These are phyloP conservation scores for Ephemerocybe angulata DNA, from an alignment of 768 basidiomycete species.

Conservation along the genomic window DNA sequence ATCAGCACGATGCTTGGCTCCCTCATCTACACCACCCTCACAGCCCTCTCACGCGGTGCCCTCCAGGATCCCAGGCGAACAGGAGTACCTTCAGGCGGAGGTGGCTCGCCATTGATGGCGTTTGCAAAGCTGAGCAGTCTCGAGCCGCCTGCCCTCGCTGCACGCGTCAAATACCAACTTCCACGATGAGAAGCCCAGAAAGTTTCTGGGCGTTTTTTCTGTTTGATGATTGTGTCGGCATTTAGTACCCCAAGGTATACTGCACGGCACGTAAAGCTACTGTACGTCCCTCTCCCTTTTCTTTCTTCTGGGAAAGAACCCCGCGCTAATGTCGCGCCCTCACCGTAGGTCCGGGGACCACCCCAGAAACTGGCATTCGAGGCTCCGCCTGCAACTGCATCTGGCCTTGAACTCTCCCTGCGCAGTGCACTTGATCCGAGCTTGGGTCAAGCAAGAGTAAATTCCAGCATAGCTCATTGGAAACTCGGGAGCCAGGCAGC, in stretches of 20 bases:
- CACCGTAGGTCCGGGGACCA: slow-evolving; percentile 70
- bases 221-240: slow-evolving; percentile 76
- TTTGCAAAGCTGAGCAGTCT: slow-evolving; percentile 66
- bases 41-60: slow-evolving; percentile 20
- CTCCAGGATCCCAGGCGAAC: no score
- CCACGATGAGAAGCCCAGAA: slow-evolving; percentile 42
- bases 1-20: slow-evolving; percentile 80
- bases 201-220: slow-evolving; percentile 77
- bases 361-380: no score
- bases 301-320: neutral
- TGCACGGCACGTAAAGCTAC: slow-evolving; percentile 66
- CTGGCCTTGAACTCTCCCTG: no score
- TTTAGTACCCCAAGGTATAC: slow-evolving; percentile 82
- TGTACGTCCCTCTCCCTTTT: slow-evolving; percentile 35
- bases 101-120: slow-evolving; percentile 45
- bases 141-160: slow-evolving; percentile 56
- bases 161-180: slow-evolving; percentile 48
- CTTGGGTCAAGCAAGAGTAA: no score
- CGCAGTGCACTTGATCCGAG: no score
- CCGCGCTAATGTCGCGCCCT: slow-evolving; percentile 38
- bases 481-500: no score
- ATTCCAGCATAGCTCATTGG: no score
- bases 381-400: no score
- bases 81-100: no score
- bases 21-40: slow-evolving; percentile 58